Evolutionary conservation across 371 early-diverging fungal genomes (phyloP), one percentile per base, ranked within the genome.

Genomic region (Umbelopsis sp.): DNA sequence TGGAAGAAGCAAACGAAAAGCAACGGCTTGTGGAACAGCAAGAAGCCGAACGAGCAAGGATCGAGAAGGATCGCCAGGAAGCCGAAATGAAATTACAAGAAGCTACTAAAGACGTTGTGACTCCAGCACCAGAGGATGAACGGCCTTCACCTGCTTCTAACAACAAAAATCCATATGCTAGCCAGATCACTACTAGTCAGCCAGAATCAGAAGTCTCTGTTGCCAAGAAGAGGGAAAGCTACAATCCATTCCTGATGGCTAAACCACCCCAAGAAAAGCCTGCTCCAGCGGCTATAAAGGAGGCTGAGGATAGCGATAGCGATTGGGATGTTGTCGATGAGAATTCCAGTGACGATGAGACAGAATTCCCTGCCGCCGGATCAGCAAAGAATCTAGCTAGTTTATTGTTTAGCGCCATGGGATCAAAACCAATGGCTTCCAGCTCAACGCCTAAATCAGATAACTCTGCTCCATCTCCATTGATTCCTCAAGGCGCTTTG

Each of bases 341-440:
- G 51, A 74, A 80, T 41, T 78, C 77, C 53, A 75, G 76, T 4
- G 80, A 80, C 29, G 77, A 83, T 63, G 81, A 83, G 66, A 68
- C 72, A 11, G 80, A 82, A 45, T 82, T 82, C 67, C 83, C 83
- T 68, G 83, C 83, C 63, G 83, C 83, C 32, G 83, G 83, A 32
- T 80, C 80, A 64, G 83, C 83, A 10, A 83, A 80, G 64, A 80
- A 80, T 32, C 67, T 83, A 45, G 83, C 83, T 38, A 78, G 80
- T 38, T 75, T 70, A 66, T 65, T 83, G 22, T 83, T 83, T 63
- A 74, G 71, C 69, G 81, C 77, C 11, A 76, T 80, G 71, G 73
- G 74, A 50, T 71, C 76, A 51, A 74, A 73, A 32, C 69, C 57
- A 16, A 11, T 57, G 37, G 37, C 57, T 35, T 3, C 35, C 35